Evolutionary conservation across 257 asterid genomes (phyloP).

Genomic region (Solanum sitiens): DNA sequence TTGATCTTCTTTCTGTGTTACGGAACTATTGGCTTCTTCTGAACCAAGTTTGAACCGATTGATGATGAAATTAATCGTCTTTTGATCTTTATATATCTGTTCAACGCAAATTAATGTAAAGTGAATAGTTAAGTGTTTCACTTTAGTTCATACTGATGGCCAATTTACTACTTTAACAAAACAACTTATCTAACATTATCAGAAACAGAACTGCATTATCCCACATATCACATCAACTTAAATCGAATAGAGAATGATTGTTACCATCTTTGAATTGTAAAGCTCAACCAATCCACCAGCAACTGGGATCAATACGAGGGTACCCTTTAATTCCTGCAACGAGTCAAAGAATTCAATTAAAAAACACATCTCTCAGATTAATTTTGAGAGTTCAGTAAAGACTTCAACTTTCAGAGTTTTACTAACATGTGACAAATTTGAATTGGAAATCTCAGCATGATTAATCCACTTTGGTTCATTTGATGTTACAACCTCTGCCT

Average conservation of each 20-base stretch:
- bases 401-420: background rate
- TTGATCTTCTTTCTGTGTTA: conserved; percentile 3
- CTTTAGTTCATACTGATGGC: background rate
- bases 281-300: conserved; percentile 64
- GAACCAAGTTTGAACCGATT: conserved; percentile 15
- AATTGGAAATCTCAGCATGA: conserved; percentile 18
- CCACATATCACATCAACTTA: background rate
- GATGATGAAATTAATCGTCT: conserved; percentile 32
- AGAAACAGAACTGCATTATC: background rate
- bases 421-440: conserved; percentile 20
- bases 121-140: background rate
- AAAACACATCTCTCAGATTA: background rate
- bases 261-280: conserved; percentile 40
- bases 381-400: background rate
- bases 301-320: conserved; percentile 66
- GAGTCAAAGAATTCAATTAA: background rate
- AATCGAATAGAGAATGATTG: background rate
- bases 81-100: conserved; percentile 50
- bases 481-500: conserved; percentile 73
- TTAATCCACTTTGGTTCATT: conserved; percentile 52
- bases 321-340: conserved; percentile 47
- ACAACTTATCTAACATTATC: background rate
- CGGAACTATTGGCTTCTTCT: conserved; percentile 22
- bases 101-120: background rate
- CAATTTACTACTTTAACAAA: background rate